These are phyloP conservation scores for Agapanthus africanus DNA, from an alignment of 106 monocot genomes.

Conservation along the genomic window DNA sequence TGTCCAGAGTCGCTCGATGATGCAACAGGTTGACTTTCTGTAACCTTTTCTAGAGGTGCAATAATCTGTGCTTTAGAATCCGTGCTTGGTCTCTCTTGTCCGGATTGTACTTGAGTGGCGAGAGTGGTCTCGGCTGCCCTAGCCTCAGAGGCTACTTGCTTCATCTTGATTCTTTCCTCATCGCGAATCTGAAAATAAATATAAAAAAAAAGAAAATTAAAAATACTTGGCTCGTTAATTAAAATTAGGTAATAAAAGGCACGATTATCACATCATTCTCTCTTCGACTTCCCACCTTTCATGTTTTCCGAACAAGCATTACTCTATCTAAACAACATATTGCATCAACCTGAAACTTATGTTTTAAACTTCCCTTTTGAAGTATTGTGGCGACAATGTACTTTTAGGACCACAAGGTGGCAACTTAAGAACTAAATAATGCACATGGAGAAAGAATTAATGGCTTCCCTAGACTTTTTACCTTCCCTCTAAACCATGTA, in stretches of 20 bases:
- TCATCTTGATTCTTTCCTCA: slow-evolving; percentile 75
- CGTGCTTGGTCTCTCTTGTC: slow-evolving; percentile 20
- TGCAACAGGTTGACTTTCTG: slow-evolving; percentile 2
- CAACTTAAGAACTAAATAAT: too few species aligned
- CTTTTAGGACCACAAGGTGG: too few species aligned
- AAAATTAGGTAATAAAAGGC: background rate
- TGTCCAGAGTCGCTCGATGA: slow-evolving; percentile 21
- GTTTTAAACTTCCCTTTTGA: too few species aligned
- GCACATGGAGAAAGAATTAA: too few species aligned
- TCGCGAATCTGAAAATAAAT: slow-evolving; percentile 35
- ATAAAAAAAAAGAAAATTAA: background rate
- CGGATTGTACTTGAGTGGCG: slow-evolving; percentile 16
- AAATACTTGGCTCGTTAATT: background rate
- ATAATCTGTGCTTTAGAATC: slow-evolving; percentile 7
- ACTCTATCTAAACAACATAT: too few species aligned
- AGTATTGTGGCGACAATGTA: too few species aligned
- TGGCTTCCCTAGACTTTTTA: too few species aligned
- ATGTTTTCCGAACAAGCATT: too few species aligned
- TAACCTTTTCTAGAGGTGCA: background rate
- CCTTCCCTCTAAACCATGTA: too few species aligned
- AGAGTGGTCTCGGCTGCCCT: slow-evolving; percentile 18
- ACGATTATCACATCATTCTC: background rate
- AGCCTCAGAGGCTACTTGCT: slow-evolving; percentile 24
- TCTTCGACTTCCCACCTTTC: background rate
- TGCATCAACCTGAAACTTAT: too few species aligned